phyloP scores from a whole-genome alignment of 1,139 yeast genomes.

The Zhuliangozyma blackwelliae region DNA sequence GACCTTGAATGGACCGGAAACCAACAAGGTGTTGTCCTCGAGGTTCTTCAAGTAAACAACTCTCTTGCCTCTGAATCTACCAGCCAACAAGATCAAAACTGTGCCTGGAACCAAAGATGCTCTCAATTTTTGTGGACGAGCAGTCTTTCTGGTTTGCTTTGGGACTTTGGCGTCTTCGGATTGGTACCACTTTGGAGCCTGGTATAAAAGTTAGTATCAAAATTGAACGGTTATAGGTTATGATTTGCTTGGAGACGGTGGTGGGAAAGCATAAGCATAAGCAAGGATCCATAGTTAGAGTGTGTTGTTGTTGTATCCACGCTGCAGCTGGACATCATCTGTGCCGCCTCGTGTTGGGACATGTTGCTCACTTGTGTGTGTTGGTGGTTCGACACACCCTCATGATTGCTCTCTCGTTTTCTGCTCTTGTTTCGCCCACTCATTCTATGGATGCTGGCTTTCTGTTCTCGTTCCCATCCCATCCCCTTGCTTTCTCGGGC shows the following conservation, averaged over 20 bases:
- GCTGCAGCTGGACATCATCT: too few relatives aligned
- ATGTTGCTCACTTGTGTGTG: too few relatives aligned
- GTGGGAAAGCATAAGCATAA: too few relatives aligned
- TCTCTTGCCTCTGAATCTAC: slow-evolving; percentile 99
- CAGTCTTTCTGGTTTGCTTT: slow-evolving; percentile 84
- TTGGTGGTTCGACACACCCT: too few relatives aligned
- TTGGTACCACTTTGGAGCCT: slow-evolving; percentile 96
- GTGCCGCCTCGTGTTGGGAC: too few relatives aligned
- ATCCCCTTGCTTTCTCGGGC: neutral
- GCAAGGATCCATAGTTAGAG: too few relatives aligned
- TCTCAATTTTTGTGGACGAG: slow-evolving; percentile 94
- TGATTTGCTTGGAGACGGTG: too few relatives aligned
- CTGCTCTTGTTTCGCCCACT: too few relatives aligned
- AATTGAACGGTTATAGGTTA: too few relatives aligned
- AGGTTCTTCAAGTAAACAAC: slow-evolving; percentile 97
- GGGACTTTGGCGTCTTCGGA: slow-evolving; percentile 90
- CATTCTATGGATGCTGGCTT: too few relatives aligned
- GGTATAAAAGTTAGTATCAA: slow-evolving; percentile 36
- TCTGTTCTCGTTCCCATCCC: neutral
- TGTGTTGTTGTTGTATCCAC: too few relatives aligned
- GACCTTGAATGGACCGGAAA: slow-evolving; percentile 99
- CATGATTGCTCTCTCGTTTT: too few relatives aligned
- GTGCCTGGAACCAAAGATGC: slow-evolving; percentile 98
- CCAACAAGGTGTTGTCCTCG: slow-evolving; percentile 98
- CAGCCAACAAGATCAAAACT: slow-evolving; percentile 96